Base-by-base conservation (phyloP, 257 asterid species). In the Sherardia arvensis region DNA sequence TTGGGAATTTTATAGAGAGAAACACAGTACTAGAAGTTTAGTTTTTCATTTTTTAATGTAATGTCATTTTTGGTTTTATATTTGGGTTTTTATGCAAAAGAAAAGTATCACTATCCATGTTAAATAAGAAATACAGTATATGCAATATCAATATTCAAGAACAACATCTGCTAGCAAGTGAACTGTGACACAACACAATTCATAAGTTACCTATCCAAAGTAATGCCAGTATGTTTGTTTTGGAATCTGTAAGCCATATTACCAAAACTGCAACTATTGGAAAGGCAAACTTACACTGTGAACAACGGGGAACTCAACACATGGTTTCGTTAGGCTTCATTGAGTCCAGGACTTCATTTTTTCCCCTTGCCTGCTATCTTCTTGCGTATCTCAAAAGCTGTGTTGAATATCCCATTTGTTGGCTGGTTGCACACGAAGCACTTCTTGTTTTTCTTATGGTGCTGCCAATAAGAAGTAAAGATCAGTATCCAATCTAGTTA, bases 361-460 rank as follows among this genome's bases (percentile, higher is more conserved):
- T 85, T 85, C 69, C 65, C 76, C 53, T 80, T 84, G 7, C 94
- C 84, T 11, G 86, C 82, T 77, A 71, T 85, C 73, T 48, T 87
- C 74, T 85, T 87, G 71, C 81, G 94, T 76, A 93, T 85, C 85
- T 85, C 97, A 69, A 90, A 87, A 11, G 99, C 99, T 9, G 96
- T 93, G 71, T 93, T 90, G 84, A 93, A 93, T 73, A 90, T 85
- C 64, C 99, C 99, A 68, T 76, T 79, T 8, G 99, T 93, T n/a
- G 93, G 94, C 84, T 93, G 85, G 80, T 93, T 80, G 90, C 99
- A 93, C 18, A 93, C 97, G 61, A 81, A 93, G 87, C 99, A 93
- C 87, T 90, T 93, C 84, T 93, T 93, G 27, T 82, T 93, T 69
- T 67, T 90, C 51, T 93, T 87, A 77, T 93, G 99, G 75, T 93